Conservation (phyloP, 441 rosid genomes). For the Biscutella laevigata region DNA sequence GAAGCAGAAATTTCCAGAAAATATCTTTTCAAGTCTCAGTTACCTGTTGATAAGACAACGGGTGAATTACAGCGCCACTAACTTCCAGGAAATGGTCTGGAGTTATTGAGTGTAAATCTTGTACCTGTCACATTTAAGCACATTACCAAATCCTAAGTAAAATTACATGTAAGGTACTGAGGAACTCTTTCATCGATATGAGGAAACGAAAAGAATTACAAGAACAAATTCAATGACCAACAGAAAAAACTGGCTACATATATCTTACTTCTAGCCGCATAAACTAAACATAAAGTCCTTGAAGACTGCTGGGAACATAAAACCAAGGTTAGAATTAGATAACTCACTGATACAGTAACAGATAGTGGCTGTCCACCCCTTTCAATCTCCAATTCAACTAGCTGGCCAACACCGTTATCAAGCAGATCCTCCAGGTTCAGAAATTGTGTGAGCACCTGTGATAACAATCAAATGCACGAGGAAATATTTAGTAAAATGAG, state of each 20-base stretch:
- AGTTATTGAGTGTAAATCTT: conserved; percentile 87
- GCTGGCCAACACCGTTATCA: conserved; percentile 67
- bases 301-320: background rate
- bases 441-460: conserved; percentile 86
- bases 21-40: conserved; percentile 13
- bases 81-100: conserved; percentile 89
- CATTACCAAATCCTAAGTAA: conserved; percentile 6
- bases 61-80: conserved; percentile 89
- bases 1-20: background rate
- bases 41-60: conserved; percentile 97
- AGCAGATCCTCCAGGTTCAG: conserved; percentile 70
- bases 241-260: conserved; percentile 5
- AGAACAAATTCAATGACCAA: background rate
- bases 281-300: conserved; percentile 5
- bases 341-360: conserved; percentile 62
- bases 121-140: conserved; percentile 47
- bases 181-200: background rate
- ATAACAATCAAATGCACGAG: conserved; percentile 20
- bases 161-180: background rate
- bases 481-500: conserved; percentile 9
- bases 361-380: conserved; percentile 72
- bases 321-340: background rate
- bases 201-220: conserved; percentile 6
- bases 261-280: conserved; percentile 1
- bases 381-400: conserved; percentile 68